Conservation (phyloP, 768 basidiomycete species). For the Chlorophyllum brunneum region DNA sequence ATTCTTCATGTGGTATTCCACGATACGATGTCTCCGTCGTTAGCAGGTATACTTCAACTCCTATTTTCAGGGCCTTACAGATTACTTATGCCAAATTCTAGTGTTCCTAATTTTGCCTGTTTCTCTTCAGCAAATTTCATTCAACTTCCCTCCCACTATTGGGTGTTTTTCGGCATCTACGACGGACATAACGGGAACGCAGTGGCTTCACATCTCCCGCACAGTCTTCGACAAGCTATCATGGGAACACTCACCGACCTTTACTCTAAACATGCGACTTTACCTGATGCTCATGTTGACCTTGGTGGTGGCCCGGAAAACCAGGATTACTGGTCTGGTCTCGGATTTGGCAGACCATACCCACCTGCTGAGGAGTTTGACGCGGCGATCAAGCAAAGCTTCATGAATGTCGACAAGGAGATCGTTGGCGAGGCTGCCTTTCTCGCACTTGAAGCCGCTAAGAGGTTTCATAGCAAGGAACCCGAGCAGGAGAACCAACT, state of each 20-base stretch:
- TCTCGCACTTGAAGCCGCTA: constrained; percentile 17
- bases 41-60: not conserved
- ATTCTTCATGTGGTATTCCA: constrained; percentile 1
- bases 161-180: constrained; percentile 25
- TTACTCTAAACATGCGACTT: constrained; percentile 15
- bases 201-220: constrained; percentile 28
- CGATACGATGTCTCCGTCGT: constrained; percentile 1
- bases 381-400: constrained; percentile 31
- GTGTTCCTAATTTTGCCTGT: not conserved
- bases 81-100: not conserved
- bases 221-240: constrained; percentile 27
- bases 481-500: constrained; percentile 4
- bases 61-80: not conserved
- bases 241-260: constrained; percentile 22
- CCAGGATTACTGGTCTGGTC: constrained; percentile 3
- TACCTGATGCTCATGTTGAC: constrained; percentile 16
- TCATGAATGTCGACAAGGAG: constrained; percentile 36
- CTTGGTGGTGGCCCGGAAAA: constrained; percentile 3
- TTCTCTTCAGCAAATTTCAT: constrained; percentile 7
- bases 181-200: constrained; percentile 30
- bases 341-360: constrained; percentile 12
- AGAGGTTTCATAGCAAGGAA: constrained; percentile 9
- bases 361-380: constrained; percentile 30
- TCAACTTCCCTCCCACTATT: constrained; percentile 17
- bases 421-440: constrained; percentile 32